phyloP scores from a whole-genome alignment of 345 rosid species.

The Moricandia arvensis region DNA sequence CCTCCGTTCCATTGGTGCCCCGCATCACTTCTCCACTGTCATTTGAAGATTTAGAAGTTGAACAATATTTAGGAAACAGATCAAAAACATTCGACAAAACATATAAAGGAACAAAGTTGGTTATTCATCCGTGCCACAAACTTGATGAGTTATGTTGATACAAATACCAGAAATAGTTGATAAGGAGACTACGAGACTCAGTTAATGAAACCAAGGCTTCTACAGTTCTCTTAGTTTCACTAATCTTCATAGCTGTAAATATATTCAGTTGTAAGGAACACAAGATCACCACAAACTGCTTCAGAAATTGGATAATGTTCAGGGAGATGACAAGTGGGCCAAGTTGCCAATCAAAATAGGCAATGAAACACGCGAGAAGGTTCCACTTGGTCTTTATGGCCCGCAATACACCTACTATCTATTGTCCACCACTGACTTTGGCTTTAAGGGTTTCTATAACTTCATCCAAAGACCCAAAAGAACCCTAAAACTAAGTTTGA shows the following conservation, averaged over 20 bases:
- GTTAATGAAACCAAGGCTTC: background rate
- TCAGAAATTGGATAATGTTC: background rate
- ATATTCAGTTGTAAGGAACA: background rate
- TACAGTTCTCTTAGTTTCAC: background rate
- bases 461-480: background rate
- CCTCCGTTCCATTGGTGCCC: conserved; percentile 72
- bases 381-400: conserved; percentile 15
- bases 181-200: background rate
- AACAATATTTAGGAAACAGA: background rate
- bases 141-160: background rate
- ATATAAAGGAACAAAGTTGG: background rate
- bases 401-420: conserved; percentile 19
- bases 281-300: background rate
- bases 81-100: background rate
- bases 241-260: background rate
- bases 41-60: background rate
- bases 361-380: conserved; percentile 1
- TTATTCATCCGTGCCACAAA: background rate
- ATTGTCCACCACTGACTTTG: conserved; percentile 24
- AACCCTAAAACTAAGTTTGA: background rate
- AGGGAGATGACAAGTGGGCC: conserved; percentile 5
- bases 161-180: background rate
- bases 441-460: background rate
- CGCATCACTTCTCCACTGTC: conserved; percentile 76
- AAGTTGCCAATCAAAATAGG: conserved; percentile 13